Evolutionary conservation across 305 asterid species (phyloP).

Genomic region (Fraxinus ornus): DNA sequence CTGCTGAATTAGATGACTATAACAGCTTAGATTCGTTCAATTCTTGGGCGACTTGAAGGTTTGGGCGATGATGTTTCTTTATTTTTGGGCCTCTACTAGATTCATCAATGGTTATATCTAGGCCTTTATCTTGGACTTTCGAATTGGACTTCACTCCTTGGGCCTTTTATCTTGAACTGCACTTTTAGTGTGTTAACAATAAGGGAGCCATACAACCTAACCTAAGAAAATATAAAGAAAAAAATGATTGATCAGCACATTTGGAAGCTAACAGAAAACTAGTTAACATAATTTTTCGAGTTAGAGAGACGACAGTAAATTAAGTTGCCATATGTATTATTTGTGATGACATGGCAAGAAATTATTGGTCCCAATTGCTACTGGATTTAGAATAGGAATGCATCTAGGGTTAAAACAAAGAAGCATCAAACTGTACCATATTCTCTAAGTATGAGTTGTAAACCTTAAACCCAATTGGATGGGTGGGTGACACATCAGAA

Average conservation of each 20-base stretch:
- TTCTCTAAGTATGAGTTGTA: background rate
- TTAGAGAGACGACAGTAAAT: background rate
- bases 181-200: no score
- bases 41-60: no score
- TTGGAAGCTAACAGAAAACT: background rate
- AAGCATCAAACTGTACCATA: background rate
- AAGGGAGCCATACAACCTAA: background rate
- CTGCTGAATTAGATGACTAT: no score
- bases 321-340: slow-evolving; percentile 18
- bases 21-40: no score
- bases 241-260: background rate
- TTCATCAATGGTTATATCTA: no score
- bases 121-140: no score
- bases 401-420: background rate
- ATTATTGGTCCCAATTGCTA: slow-evolving; percentile 18
- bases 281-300: background rate
- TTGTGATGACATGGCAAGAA: slow-evolving; percentile 29
- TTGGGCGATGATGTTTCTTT: no score
- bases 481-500: slow-evolving; percentile 24
- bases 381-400: slow-evolving; percentile 30
- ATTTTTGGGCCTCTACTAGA: no score
- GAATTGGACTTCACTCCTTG: no score
- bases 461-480: slow-evolving; percentile 1
- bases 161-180: no score
- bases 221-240: background rate